These are phyloP conservation scores for Forsythia viridissima DNA, from an alignment of 257 asterid species.

Conservation along the genomic window DNA sequence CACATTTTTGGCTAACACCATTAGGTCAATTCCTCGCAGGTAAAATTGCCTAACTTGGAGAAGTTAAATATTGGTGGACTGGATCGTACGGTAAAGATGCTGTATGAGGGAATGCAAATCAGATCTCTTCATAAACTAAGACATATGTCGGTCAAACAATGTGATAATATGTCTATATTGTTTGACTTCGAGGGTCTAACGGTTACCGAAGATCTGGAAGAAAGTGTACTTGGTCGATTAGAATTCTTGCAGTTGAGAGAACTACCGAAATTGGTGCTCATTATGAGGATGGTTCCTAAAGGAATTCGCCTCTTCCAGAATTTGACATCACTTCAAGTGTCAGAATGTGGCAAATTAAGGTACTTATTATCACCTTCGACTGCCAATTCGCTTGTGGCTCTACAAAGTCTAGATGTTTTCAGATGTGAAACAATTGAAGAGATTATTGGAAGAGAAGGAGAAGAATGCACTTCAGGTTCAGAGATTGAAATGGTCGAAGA, in stretches of 20 bases:
- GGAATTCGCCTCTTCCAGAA: background rate
- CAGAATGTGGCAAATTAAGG: background rate
- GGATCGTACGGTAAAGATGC: background rate
- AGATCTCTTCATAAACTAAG: background rate
- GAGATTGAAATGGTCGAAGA: background rate
- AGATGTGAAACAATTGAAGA: background rate
- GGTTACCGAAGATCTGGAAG: background rate
- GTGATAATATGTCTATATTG: background rate
- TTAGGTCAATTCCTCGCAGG: background rate
- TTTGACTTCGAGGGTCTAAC: slow-evolving; percentile 9
- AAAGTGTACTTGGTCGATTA: slow-evolving; percentile 3
- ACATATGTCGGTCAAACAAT: background rate
- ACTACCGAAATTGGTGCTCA: slow-evolving; percentile 8
- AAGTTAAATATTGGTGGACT: background rate
- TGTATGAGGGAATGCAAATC: background rate
- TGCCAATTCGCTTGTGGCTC: background rate
- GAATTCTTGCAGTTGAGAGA: background rate
- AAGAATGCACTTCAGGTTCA: too few relatives aligned
- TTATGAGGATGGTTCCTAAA: slow-evolving; percentile 2
- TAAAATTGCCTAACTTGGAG: background rate
- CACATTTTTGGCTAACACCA: background rate
- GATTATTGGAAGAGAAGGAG: background rate
- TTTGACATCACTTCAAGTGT: background rate
- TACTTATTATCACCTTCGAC: background rate
- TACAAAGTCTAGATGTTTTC: background rate